Percentiles rank a stretch among this genome's conserved stretches.
Evolutionary conservation across 148 eudicot genomes (phyloP).

Genomic region (Silene uniflora): DNA sequence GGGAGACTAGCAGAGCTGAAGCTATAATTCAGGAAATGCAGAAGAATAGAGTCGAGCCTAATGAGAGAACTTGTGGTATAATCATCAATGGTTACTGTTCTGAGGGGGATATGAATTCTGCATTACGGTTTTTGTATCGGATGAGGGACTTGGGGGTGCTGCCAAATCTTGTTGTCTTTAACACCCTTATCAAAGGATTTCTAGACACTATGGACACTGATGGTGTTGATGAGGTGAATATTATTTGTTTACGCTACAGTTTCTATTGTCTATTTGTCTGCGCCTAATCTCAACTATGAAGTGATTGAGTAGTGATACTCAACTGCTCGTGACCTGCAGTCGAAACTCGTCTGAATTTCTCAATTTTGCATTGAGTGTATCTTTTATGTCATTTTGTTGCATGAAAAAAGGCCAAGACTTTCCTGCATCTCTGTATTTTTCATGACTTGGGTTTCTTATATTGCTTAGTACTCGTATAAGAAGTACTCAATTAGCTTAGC

Average conservation of each 20-base stretch:
- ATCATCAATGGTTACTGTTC: slow-evolving; percentile 75
- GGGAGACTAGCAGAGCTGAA: slow-evolving; percentile 74
- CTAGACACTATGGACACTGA: slow-evolving; percentile 57
- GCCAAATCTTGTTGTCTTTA: slow-evolving; percentile 76
- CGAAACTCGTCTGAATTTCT: neutral
- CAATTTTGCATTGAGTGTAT: neutral
- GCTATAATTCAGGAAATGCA: slow-evolving; percentile 71
- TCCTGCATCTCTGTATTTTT: neutral
- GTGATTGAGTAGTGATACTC: too few relatives aligned
- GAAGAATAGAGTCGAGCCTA: slow-evolving; percentile 52
- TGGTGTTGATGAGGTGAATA: slow-evolving; percentile 86
- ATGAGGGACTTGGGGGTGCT: slow-evolving; percentile 73
- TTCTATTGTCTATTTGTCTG: neutral
- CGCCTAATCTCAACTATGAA: too few relatives aligned
- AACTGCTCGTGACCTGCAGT: too few relatives aligned
- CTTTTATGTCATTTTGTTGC: neutral
- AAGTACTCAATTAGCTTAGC: too few relatives aligned
- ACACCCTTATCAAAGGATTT: slow-evolving; percentile 82
- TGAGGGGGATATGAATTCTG: slow-evolving; percentile 78
- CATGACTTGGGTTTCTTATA: neutral
- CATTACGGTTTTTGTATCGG: slow-evolving; percentile 66
- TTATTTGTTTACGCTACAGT: neutral
- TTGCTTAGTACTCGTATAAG: slow-evolving; percentile 4
- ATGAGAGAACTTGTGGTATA: slow-evolving; percentile 86
- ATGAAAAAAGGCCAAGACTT: neutral